Conservation (phyloP, 164 flowering plant species). For the Paratinospora sagittata region DNA sequence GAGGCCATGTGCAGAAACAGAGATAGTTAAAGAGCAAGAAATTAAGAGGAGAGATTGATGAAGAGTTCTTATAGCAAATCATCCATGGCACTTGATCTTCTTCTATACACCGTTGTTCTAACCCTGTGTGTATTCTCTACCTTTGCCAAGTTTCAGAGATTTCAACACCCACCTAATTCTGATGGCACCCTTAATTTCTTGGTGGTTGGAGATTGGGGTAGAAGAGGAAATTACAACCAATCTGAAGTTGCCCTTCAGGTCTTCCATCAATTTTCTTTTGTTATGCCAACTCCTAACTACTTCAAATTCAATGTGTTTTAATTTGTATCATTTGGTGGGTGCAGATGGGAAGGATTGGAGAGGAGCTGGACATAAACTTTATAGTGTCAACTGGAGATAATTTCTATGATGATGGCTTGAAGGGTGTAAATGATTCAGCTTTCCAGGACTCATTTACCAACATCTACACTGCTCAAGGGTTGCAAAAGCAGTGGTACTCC, state of each 20-base stretch:
- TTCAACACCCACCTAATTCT: background rate
- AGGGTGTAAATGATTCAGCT: conserved; percentile 41
- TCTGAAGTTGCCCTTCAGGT: conserved; percentile 14
- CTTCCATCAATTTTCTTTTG: background rate
- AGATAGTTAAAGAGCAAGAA: too few relatives aligned
- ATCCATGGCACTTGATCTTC: background rate
- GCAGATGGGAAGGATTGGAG: conserved; percentile 70
- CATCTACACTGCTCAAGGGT: conserved; percentile 58
- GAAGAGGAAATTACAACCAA: conserved; percentile 12
- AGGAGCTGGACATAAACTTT: conserved; percentile 47
- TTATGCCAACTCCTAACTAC: too few relatives aligned
- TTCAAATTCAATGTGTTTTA: too few relatives aligned
- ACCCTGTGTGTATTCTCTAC: background rate
- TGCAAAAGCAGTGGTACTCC: conserved; percentile 63
- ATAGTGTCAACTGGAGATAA: conserved; percentile 71
- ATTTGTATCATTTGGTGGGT: conserved; percentile 1
- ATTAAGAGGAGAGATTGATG: too few relatives aligned
- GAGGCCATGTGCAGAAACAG: too few relatives aligned
- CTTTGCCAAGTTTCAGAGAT: conserved; percentile 3
- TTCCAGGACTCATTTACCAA: conserved; percentile 54
- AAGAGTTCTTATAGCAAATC: too few relatives aligned
- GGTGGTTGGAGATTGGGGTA: conserved; percentile 16
- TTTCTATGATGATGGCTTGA: conserved; percentile 58
- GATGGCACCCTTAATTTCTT: conserved; percentile 10
- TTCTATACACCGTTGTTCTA: background rate